These are phyloP conservation scores for Aspergillus viridinutans DNA, from an alignment of 2,329 filamentous ascomycete genomes.

Conservation along the genomic window DNA sequence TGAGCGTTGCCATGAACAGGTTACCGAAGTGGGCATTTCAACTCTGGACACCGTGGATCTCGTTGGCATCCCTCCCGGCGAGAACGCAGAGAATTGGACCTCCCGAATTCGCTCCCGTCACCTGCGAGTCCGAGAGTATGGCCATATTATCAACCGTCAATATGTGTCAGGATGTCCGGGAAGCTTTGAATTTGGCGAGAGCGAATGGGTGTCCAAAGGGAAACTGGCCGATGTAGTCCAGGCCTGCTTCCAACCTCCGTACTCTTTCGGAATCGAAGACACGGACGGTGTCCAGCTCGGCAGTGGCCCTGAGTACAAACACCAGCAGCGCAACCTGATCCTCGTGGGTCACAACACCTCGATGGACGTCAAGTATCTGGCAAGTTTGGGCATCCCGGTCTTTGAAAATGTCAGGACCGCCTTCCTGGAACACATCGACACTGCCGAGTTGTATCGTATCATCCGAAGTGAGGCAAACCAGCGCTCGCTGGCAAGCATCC, in stretches of 20 bases:
- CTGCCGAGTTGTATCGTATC: slow-evolving; percentile 64
- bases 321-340: slow-evolving; percentile 55
- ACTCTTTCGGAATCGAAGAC: slow-evolving; percentile 30
- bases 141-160: slow-evolving; percentile 60
- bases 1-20: slow-evolving; percentile 59
- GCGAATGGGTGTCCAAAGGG: slow-evolving; percentile 50
- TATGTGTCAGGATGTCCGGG: slow-evolving; percentile 72
- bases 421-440: slow-evolving; percentile 67
- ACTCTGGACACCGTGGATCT: slow-evolving; percentile 69
- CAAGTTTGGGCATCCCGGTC: slow-evolving; percentile 58
- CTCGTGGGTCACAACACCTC: slow-evolving; percentile 73
- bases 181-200: slow-evolving; percentile 66
- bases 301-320: slow-evolving; percentile 7
- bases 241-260: slow-evolving; percentile 55
- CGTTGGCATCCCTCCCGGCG: slow-evolving; percentile 54
- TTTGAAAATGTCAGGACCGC: slow-evolving; percentile 26
- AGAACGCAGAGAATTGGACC: slow-evolving; percentile 63
- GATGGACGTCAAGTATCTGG: slow-evolving; percentile 66
- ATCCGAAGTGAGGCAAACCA: slow-evolving; percentile 52
- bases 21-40: slow-evolving; percentile 85
- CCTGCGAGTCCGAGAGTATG: slow-evolving; percentile 69
- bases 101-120: slow-evolving; percentile 65
- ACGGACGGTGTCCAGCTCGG: background rate
- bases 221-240: slow-evolving; percentile 47
- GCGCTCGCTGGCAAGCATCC: slow-evolving; percentile 57